These are phyloP conservation scores for Globisporangium yorkense DNA, from an alignment of 352 stramenopile species.

Conservation along the genomic window DNA sequence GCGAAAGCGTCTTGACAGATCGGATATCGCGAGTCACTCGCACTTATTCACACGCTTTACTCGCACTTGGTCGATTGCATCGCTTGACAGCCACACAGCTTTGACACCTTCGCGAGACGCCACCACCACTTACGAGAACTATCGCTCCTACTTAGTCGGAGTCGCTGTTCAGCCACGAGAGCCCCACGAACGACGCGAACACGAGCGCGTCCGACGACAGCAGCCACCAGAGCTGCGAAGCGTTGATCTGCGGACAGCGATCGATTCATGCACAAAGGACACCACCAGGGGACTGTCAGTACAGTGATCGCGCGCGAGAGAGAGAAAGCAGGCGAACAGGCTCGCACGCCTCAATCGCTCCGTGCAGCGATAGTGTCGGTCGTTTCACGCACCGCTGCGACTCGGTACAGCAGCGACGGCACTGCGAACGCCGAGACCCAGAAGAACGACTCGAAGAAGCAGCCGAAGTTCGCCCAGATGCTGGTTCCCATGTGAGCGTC, in stretches of 20 bases:
- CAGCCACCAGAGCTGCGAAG: conserved; percentile 55
- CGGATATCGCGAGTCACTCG: too few species aligned
- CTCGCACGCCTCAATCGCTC: too few species aligned
- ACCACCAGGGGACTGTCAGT: background rate
- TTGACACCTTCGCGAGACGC: too few species aligned
- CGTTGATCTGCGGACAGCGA: conserved; percentile 39
- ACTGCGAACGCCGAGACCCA: conserved; percentile 62
- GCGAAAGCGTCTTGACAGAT: too few species aligned
- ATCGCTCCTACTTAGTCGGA: conserved; percentile 8
- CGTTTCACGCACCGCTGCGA: conserved; percentile 38
- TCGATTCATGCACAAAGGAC: background rate
- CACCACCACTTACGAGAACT: too few species aligned
- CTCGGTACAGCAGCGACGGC: conserved; percentile 55
- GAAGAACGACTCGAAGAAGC: conserved; percentile 70
- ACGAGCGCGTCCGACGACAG: conserved; percentile 54
- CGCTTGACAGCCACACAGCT: too few species aligned
- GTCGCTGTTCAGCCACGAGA: conserved; percentile 33
- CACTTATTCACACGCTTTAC: too few species aligned
- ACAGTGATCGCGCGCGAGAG: background rate
- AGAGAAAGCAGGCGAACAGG: too few species aligned
- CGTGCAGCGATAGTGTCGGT: too few species aligned
- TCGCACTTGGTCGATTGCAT: too few species aligned
- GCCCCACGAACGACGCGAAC: conserved; percentile 45
- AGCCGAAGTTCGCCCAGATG: conserved; percentile 58
- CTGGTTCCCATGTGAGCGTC: conserved; percentile 3